phyloP scores from a whole-genome alignment of 2,329 filamentous ascomycete genomes.

The Chalaropsis ovoidea region DNA sequence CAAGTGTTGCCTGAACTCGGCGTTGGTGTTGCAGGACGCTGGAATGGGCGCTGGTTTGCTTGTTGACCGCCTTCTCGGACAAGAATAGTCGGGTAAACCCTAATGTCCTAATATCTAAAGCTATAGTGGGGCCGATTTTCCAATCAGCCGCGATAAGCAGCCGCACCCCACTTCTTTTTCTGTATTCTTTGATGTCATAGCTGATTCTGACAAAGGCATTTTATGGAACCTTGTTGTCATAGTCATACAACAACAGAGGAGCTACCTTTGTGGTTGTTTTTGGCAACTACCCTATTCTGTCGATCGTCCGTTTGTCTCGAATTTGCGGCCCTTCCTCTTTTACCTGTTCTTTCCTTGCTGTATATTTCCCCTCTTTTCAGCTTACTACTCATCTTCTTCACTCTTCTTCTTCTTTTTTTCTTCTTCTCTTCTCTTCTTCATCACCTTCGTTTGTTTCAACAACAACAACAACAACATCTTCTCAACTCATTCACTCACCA shows the following conservation, averaged over 20 bases:
- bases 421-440: neutral
- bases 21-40: no score
- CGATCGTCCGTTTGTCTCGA: neutral
- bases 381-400: neutral
- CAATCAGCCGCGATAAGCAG: neutral
- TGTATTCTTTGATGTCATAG: neutral
- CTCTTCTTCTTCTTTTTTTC: neutral
- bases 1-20: no score
- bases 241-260: neutral
- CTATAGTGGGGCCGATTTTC: no score
- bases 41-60: no score
- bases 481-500: neutral
- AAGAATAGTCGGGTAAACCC: no score
- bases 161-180: neutral
- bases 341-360: neutral
- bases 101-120: no score
- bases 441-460: neutral
- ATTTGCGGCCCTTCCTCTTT: neutral
- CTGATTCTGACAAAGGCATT: neutral
- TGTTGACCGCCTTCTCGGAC: no score
- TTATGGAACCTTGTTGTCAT: conserved; percentile 4
- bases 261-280: neutral
- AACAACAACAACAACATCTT: neutral
- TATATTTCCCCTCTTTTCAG: neutral
- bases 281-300: conserved; percentile 4